These are phyloP conservation scores for Halophytophthora batemanensis DNA, from an alignment of 352 stramenopile species.

Conservation along the genomic window DNA sequence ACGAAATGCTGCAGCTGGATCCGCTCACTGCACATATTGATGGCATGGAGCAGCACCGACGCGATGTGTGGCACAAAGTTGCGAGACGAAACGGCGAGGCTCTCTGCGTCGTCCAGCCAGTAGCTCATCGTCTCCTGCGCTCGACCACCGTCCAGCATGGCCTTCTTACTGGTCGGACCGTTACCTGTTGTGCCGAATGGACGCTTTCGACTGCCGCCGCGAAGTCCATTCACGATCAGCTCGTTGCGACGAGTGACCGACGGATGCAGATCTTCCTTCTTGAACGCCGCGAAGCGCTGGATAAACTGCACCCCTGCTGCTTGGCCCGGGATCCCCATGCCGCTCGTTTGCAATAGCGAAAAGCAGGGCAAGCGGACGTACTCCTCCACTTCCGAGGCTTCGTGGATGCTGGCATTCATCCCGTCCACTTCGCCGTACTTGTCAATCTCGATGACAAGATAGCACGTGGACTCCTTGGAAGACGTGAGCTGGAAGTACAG, in stretches of 20 bases:
- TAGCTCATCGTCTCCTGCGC: conserved; percentile 26
- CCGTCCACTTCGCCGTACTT: conserved; percentile 77
- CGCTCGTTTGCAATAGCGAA: conserved; percentile 72
- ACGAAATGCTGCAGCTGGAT: conserved; percentile 87
- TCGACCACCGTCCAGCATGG: conserved; percentile 20
- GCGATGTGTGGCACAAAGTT: conserved; percentile 64
- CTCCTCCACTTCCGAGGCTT: conserved; percentile 50
- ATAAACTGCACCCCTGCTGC: conserved; percentile 83
- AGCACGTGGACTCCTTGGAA: conserved; percentile 82
- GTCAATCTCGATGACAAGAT: conserved; percentile 84
- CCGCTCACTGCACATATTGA: conserved; percentile 80
- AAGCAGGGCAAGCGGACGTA: conserved; percentile 79
- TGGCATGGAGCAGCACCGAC: conserved; percentile 75
- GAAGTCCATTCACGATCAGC: conserved; percentile 22
- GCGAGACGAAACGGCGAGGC: conserved; percentile 13
- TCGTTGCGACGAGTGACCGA: conserved; percentile 53
- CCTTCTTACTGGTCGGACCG: conserved; percentile 32
- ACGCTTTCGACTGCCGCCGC: conserved; percentile 36
- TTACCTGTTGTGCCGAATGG: conserved; percentile 19
- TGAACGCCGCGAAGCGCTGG: conserved; percentile 78
- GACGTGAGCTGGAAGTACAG: conserved; percentile 82
- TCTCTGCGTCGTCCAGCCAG: conserved; percentile 28
- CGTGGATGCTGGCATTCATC: conserved; percentile 45
- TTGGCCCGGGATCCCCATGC: conserved; percentile 43
- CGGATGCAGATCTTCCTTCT: conserved; percentile 66